Conservation (phyloP, 1,284 basidiomycete species). For the Leccinum cinnamomeum region DNA sequence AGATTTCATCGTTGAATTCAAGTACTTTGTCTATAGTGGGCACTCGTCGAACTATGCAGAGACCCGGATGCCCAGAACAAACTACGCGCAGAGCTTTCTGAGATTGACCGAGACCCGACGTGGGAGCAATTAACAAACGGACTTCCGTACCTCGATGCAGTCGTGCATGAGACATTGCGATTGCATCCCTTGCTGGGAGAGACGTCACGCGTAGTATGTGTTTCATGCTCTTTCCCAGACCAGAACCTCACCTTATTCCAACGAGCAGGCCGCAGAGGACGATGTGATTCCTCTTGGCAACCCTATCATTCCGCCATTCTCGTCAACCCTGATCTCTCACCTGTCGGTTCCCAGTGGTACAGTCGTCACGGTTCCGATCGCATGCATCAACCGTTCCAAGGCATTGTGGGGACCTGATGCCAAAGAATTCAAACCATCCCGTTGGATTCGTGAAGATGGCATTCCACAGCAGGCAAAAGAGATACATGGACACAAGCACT, state of each 20-base stretch:
- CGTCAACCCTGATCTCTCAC: slow-evolving; percentile 36
- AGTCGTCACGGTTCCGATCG: slow-evolving; percentile 42
- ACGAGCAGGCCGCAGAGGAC: slow-evolving; percentile 44
- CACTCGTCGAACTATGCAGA: slow-evolving; percentile 22
- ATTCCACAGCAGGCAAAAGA: slow-evolving; percentile 32
- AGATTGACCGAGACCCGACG: slow-evolving; percentile 33
- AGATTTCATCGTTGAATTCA: background rate
- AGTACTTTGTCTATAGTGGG: slow-evolving; percentile 19
- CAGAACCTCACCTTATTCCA: slow-evolving; percentile 10
- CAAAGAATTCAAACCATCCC: slow-evolving; percentile 28
- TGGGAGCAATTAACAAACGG: slow-evolving; percentile 36
- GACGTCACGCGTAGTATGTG: slow-evolving; percentile 19
- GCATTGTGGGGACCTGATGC: slow-evolving; percentile 47
- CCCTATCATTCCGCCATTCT: slow-evolving; percentile 37
- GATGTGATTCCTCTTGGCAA: slow-evolving; percentile 50
- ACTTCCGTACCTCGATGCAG: slow-evolving; percentile 38
- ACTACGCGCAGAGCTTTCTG: slow-evolving; percentile 42
- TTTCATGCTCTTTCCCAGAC: background rate
- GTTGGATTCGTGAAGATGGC: slow-evolving; percentile 12
- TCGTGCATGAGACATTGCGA: slow-evolving; percentile 31
- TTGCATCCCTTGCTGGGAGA: slow-evolving; percentile 17
- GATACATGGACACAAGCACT: slow-evolving; percentile 41
- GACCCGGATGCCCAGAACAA: slow-evolving; percentile 37
- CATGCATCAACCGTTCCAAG: slow-evolving; percentile 47
- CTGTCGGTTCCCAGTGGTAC: slow-evolving; percentile 47